These are phyloP conservation scores for Colletotrichum camelliae DNA, from an alignment of 2,329 filamentous ascomycete species.

Conservation along the genomic window DNA sequence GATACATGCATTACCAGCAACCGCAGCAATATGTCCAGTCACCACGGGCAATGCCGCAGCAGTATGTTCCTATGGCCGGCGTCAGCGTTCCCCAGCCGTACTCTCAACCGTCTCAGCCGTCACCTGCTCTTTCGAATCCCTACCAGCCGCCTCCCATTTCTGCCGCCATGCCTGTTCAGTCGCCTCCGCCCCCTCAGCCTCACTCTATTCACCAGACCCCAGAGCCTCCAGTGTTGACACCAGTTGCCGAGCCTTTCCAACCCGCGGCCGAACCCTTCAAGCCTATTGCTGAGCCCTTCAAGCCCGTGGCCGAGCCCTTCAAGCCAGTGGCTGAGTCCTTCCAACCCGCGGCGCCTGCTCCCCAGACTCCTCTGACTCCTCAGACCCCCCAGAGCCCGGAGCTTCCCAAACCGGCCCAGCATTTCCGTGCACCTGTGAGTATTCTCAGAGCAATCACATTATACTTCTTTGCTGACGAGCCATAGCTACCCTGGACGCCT, in stretches of 20 bases:
- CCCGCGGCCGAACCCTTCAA: not conserved
- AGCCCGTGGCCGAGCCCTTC: not conserved
- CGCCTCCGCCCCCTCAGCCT: conserved; percentile 50
- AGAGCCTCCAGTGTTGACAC: conserved; percentile 16
- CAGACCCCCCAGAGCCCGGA: conserved; percentile 9
- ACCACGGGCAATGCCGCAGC: conserved; percentile 54
- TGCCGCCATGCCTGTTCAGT: conserved; percentile 49
- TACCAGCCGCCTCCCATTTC: conserved; percentile 58
- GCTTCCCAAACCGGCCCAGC: conserved; percentile 23
- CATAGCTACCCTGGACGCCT: conserved; percentile 64
- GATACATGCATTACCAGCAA: conserved; percentile 53
- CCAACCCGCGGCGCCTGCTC: not conserved
- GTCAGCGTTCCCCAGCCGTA: conserved; percentile 51
- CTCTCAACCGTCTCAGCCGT: conserved; percentile 53
- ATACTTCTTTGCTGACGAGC: not conserved
- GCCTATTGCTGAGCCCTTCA: conserved; percentile 1
- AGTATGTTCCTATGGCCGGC: conserved; percentile 59
- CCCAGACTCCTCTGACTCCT: not conserved
- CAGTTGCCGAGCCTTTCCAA: not conserved
- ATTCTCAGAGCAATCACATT: not conserved
- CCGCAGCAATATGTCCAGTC: conserved; percentile 49
- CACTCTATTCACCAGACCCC: conserved; percentile 11
- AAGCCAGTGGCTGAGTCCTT: conserved; percentile 8
- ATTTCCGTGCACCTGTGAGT: conserved; percentile 60
- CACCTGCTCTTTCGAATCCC: conserved; percentile 60